Conservation (phyloP, 441 rosid species). For the Gossypium armourianum region DNA sequence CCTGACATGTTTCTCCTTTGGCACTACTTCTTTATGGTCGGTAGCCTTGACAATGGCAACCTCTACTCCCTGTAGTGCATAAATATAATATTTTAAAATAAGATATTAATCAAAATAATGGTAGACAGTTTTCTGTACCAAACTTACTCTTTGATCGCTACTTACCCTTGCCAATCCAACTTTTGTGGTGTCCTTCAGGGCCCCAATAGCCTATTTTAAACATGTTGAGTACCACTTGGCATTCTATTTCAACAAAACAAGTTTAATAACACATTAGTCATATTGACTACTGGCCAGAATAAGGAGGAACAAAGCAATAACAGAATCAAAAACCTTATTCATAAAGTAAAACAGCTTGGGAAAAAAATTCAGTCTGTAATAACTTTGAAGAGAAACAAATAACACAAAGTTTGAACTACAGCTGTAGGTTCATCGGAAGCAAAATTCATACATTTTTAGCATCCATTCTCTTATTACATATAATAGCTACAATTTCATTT, state of each 20-base stretch:
- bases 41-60: slow-evolving; percentile 48
- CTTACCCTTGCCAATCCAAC: slow-evolving; percentile 33
- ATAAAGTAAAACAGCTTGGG: not conserved
- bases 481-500: not conserved
- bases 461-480: not conserved
- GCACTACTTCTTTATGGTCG: slow-evolving; percentile 25
- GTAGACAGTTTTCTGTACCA: not conserved
- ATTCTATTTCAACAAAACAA: slow-evolving; percentile 24
- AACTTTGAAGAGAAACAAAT: not conserved
- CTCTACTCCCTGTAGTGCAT: slow-evolving; percentile 24
- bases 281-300: too few relatives aligned
- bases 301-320: too few relatives aligned
- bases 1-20: slow-evolving; percentile 34
- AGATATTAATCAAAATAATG: not conserved
- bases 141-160: slow-evolving; percentile 30
- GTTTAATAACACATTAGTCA: not conserved
- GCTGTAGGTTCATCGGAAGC: not conserved
- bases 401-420: not conserved
- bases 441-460: not conserved
- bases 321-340: not conserved
- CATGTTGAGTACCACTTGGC: slow-evolving; percentile 26
- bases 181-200: slow-evolving; percentile 35
- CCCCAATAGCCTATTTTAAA: slow-evolving; percentile 29
- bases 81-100: not conserved
- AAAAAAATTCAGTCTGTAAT: not conserved